Evolutionary conservation across 805 yeast species (phyloP), one percentile per base, ranked within the genome.

Genomic region (Lachancea nothofagi): DNA sequence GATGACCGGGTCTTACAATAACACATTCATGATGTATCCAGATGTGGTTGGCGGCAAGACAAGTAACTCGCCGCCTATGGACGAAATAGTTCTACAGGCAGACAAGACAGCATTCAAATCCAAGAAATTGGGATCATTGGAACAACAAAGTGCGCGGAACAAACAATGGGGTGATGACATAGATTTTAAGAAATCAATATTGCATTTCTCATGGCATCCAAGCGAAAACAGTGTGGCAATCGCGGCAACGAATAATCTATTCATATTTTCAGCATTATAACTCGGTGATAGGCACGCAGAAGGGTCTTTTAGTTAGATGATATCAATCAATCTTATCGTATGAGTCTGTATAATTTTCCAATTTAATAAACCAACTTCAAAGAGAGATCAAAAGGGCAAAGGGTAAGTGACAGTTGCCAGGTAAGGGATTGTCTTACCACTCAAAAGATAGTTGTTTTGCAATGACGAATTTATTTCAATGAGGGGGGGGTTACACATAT

Each of bases 201-300:
- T 90, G 64, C 97, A 93, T 66, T 72, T 88, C 64, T 87, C 97
- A 62, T 93, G 99, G 98, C 98, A 93, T 71, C 98, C 99, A 48
- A 73, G 71, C 51, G 98, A 94, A 67, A 87, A 93, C 67, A 80
- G 93, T 38, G 95, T 93, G 51, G 98, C 98, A 30, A 85, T 93
- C 57, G 97, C 97, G 35, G 97, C 98, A 14, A 93, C 99, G 17
- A 94, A 93, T 69, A 93, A 93, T 67, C 74, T 86, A 53, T 84
- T 83, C 66, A 83, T 84, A 45, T 84, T 84, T 61, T 81, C 90
- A 42, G 82, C 93, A 40, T 70, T 80, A 54, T 83, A 65, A 66
- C 21, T 29, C 19, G 40, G 21, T 29, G 34, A 23, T 29, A 26
- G 28, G 29, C 23, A 29, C 20, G 12, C 30, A 31, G 36, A 33